Percentiles rank a stretch among this genome's conserved stretches.
Conservation (phyloP, 208 protist species). For the Trypanosoma avium region DNA sequence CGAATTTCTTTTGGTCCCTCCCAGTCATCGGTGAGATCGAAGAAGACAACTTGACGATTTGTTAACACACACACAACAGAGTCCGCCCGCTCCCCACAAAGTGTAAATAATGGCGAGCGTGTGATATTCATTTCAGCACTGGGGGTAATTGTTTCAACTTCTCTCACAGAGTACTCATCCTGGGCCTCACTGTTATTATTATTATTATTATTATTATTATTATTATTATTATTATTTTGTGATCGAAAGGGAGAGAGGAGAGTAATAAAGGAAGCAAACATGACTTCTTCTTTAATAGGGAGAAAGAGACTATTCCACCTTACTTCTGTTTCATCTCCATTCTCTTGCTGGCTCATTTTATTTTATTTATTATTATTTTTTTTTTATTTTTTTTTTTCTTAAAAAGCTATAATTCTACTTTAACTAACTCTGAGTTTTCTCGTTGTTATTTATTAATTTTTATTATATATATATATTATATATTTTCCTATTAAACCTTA, state of each 20-base stretch:
- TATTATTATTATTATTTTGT: background rate
- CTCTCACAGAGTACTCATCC: no score
- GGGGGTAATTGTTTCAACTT: background rate
- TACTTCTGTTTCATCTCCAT: background rate
- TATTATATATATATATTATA: no score
- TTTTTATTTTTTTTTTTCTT: no score
- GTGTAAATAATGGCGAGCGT: slow-evolving; percentile 35
- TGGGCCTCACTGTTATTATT: no score
- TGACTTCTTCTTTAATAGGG: slow-evolving; percentile 23
- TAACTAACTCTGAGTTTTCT: no score
- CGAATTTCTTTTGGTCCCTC: slow-evolving; percentile 43
- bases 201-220: background rate
- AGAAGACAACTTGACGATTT: slow-evolving; percentile 50
- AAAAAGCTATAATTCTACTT: no score
- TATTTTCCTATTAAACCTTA: no score
- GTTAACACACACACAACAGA: slow-evolving; percentile 52
- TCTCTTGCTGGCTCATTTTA: background rate
- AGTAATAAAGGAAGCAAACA: slow-evolving; percentile 36
- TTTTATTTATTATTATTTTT: background rate
- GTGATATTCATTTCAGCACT: background rate
- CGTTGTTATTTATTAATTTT: no score
- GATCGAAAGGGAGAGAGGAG: slow-evolving; percentile 9
- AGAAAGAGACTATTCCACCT: slow-evolving; percentile 33
- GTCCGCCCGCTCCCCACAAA: slow-evolving; percentile 44
- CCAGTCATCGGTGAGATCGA: slow-evolving; percentile 32